Conservation (phyloP, 2,329 filamentous ascomycete species). For the Pezicula radicicola region DNA sequence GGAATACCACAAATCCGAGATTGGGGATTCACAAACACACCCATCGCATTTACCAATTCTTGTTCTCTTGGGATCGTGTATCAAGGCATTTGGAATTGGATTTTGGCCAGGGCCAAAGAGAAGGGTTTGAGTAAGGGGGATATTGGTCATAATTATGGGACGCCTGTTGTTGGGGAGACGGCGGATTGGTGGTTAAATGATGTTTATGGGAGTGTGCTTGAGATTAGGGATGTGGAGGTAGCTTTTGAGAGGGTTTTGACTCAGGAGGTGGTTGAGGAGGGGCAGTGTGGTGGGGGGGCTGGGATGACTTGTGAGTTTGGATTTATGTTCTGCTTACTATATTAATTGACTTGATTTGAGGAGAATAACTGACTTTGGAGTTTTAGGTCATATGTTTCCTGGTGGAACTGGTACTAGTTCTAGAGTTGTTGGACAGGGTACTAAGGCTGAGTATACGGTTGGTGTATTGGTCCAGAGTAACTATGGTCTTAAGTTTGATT, state of each 20-base stretch:
- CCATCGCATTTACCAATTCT: constrained; percentile 34
- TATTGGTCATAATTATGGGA: constrained; percentile 27
- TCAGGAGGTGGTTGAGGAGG: constrained; percentile 51
- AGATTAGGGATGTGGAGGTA: constrained; percentile 47
- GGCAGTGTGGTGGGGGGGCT: constrained; percentile 63
- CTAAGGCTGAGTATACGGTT: constrained; percentile 49
- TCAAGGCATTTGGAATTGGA: constrained; percentile 25
- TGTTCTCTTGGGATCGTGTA: constrained; percentile 33
- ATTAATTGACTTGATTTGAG: no score
- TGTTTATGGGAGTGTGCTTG: constrained; percentile 48
- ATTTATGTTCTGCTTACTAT: no score
- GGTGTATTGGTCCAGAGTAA: constrained; percentile 64
- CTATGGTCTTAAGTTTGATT: constrained; percentile 54
- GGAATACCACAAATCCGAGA: constrained; percentile 26
- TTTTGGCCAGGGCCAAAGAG: constrained; percentile 13
- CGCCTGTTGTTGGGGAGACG: constrained; percentile 59
- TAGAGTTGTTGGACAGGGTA: constrained; percentile 48
- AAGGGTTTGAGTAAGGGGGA: constrained; percentile 13
- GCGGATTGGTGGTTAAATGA: constrained; percentile 62
- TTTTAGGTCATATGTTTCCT: constrained; percentile 52
- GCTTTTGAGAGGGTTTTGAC: constrained; percentile 49
- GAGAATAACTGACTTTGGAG: no score
- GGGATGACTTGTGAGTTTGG: constrained; percentile 53
- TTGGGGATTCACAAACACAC: constrained; percentile 28
- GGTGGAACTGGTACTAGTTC: constrained; percentile 63